Conservation (phyloP, 2,329 filamentous ascomycete genomes). For the Ophiostoma montium region DNA sequence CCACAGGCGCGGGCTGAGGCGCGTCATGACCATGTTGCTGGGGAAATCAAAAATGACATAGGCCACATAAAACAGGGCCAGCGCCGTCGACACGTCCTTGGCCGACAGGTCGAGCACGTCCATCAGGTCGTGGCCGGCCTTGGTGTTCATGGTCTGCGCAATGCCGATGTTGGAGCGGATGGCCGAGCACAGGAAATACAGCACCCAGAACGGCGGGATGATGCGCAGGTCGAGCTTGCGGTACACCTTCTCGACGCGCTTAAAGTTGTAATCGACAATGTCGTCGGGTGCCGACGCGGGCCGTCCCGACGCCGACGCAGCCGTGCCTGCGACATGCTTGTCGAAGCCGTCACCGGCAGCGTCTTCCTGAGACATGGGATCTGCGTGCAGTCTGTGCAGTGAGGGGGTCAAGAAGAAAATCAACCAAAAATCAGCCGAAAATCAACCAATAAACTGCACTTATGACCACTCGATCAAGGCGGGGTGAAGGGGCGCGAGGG, state of each 20-base stretch:
- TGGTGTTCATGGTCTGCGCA: conserved; percentile 82
- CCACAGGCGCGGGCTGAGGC: conserved; percentile 73
- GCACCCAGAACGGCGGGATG: conserved; percentile 64
- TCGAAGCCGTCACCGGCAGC: not conserved
- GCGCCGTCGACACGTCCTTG: conserved; percentile 68
- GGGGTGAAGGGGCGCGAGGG: conserved; percentile 1
- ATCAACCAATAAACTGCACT: conserved; percentile 29
- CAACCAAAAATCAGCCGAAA: not conserved
- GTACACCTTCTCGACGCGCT: conserved; percentile 14
- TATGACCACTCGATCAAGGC: conserved; percentile 20
- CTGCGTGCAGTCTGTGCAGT: conserved; percentile 7
- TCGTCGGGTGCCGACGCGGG: not conserved
- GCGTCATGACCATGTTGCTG: conserved; percentile 80
- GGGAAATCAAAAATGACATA: conserved; percentile 85
- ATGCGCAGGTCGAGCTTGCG: conserved; percentile 43
- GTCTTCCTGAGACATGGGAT: conserved; percentile 1
- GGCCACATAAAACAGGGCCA: conserved; percentile 82
- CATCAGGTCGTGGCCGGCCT: conserved; percentile 58
- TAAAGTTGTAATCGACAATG: conserved; percentile 3
- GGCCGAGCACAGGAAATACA: conserved; percentile 86
- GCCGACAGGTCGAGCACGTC: conserved; percentile 53
- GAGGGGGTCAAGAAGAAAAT: not conserved
- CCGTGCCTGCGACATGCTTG: conserved; percentile 1
- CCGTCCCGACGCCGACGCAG: not conserved
- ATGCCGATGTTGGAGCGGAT: conserved; percentile 86